Evolutionary conservation across 2,329 filamentous ascomycete genomes (phyloP).

Genomic region (Huntiella moniliformis): DNA sequence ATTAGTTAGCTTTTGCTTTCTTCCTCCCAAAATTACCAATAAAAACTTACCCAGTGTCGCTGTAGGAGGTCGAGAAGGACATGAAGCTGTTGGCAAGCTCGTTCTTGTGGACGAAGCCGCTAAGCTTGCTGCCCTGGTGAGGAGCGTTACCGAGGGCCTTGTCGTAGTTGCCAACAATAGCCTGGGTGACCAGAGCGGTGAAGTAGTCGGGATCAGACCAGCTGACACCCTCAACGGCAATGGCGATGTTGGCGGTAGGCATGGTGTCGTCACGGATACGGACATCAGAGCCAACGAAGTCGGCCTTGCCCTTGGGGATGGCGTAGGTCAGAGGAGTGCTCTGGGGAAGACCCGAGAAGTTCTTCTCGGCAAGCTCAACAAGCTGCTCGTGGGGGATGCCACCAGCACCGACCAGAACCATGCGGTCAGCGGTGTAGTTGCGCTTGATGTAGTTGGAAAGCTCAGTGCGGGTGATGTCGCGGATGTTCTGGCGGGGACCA

Average conservation of each 20-base stretch:
- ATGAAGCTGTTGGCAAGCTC: constrained; percentile 99
- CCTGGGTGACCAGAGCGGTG: constrained; percentile 90
- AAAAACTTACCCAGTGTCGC: constrained; percentile 77
- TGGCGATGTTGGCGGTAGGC: constrained; percentile 89
- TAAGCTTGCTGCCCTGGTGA: constrained; percentile 96
- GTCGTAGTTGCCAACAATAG: constrained; percentile 99
- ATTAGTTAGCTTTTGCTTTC: no score
- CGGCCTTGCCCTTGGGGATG: constrained; percentile 69
- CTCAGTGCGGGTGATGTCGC: constrained; percentile 82
- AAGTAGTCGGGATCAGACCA: constrained; percentile 99
- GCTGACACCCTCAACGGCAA: constrained; percentile 97
- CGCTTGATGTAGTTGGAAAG: constrained; percentile 93
- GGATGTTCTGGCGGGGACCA: constrained; percentile 94
- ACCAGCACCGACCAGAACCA: constrained; percentile 93
- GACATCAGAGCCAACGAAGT: constrained; percentile 93
- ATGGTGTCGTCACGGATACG: constrained; percentile 91
- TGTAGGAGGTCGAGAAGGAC: constrained; percentile 99
- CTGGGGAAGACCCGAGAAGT: constrained; percentile 66
- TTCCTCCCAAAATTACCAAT: background rate
- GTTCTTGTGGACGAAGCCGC: constrained; percentile 82
- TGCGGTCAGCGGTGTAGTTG: constrained; percentile 98
- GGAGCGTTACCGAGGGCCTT: constrained; percentile 94
- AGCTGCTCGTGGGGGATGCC: constrained; percentile 87
- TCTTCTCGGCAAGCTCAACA: constrained; percentile 88
- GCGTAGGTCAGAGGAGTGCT: constrained; percentile 58